Evolutionary conservation across 2,329 filamentous ascomycete species (phyloP).

Genomic region (Cladosporium sp.): DNA sequence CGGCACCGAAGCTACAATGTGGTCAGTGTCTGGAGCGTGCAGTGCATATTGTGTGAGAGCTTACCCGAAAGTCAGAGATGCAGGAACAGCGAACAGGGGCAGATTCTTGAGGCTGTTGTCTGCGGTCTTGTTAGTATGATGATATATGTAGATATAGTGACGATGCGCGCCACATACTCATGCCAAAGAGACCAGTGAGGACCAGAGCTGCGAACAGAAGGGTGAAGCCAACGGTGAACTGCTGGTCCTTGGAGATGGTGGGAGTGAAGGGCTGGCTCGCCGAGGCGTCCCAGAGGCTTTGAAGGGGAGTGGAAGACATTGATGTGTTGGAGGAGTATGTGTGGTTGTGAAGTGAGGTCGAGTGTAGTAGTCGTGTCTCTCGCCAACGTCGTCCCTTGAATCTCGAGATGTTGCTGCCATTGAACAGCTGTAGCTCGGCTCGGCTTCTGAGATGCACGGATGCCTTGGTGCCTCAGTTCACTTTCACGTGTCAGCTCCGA

Average conservation of each 20-base stretch:
- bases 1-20: slow-evolving; percentile 74
- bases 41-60: slow-evolving; percentile 35
- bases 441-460: slow-evolving; percentile 2
- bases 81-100: slow-evolving; percentile 76
- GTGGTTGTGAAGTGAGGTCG: background rate
- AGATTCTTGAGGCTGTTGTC: slow-evolving; percentile 81
- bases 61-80: slow-evolving; percentile 87
- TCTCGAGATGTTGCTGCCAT: slow-evolving; percentile 9
- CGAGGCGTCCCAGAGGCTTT: slow-evolving; percentile 92
- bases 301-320: slow-evolving; percentile 75
- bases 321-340: background rate
- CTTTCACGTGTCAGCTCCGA: slow-evolving; percentile 12
- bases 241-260: slow-evolving; percentile 74
- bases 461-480: background rate
- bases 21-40: slow-evolving; percentile 15
- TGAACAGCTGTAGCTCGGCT: slow-evolving; percentile 16
- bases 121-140: slow-evolving; percentile 43
- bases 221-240: slow-evolving; percentile 77
- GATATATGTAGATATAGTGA: background rate
- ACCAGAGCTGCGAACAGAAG: slow-evolving; percentile 70
- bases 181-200: slow-evolving; percentile 75
- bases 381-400: background rate
- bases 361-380: background rate
- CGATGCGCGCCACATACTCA: slow-evolving; percentile 62
- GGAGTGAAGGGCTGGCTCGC: slow-evolving; percentile 82